Evolutionary conservation across 129 eudicot genomes (phyloP).

Genomic region (Helichrysum umbraculigerum): DNA sequence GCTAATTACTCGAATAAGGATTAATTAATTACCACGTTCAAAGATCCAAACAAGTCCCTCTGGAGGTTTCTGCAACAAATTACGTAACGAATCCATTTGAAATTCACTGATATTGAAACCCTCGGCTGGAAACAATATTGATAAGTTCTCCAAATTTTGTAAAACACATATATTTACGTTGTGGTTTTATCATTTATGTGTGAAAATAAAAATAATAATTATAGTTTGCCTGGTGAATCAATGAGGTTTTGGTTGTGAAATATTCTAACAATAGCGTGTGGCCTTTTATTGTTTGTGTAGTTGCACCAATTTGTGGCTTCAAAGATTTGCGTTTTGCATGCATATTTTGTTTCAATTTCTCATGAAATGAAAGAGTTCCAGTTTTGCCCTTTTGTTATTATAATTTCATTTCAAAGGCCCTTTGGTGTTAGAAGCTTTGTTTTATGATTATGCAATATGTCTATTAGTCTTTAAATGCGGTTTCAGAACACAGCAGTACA

Average conservation of each 20-base stretch:
- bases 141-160: constrained; percentile 25
- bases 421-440: no score
- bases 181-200: constrained; percentile 13
- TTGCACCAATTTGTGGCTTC: background rate
- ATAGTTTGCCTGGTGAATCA: background rate
- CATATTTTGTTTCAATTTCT: background rate
- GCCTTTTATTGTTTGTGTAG: constrained; percentile 15
- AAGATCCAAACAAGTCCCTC: constrained; percentile 86
- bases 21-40: constrained; percentile 61
- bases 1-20: constrained; percentile 12
- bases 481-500: no score
- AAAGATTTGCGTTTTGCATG: background rate
- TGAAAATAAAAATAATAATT: background rate
- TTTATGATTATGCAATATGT: no score
- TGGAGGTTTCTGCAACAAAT: constrained; percentile 78
- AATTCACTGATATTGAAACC: constrained; percentile 34
- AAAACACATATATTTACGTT: constrained; percentile 20
- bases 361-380: background rate
- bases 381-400: no score
- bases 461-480: no score
- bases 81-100: constrained; percentile 75
- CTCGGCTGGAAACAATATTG: constrained; percentile 16
- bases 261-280: constrained; percentile 6
- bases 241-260: constrained; percentile 18
- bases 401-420: no score